These are phyloP conservation scores for Thinopyrum elongatum DNA, from an alignment of 176 grass and related monocot species.

Conservation along the genomic window DNA sequence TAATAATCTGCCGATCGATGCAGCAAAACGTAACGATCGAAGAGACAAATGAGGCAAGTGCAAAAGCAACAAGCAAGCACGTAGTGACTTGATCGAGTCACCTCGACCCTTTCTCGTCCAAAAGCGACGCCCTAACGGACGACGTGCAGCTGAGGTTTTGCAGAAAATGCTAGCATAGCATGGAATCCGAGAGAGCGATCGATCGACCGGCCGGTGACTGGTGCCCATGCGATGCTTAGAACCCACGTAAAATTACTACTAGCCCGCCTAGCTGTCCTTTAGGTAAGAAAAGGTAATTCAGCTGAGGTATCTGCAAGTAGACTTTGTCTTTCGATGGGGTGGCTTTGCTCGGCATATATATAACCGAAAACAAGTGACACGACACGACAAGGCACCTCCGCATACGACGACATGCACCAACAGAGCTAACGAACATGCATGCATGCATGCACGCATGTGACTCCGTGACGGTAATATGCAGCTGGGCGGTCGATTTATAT, in stretches of 20 bases:
- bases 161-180: slow-evolving; percentile 17
- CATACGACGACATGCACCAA: not conserved
- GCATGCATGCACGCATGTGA: not conserved
- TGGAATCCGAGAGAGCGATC: slow-evolving; percentile 23
- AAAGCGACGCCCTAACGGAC: slow-evolving; percentile 45
- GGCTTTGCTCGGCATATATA: not conserved
- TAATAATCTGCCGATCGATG: not conserved
- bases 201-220: not conserved
- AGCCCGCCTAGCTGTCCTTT: slow-evolving; percentile 13
- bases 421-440: not conserved
- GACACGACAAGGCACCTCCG: slow-evolving; percentile 34
- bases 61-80: slow-evolving; percentile 9
- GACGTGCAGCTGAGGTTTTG: slow-evolving; percentile 23
- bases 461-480: not conserved
- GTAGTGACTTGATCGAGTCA: slow-evolving; percentile 15
- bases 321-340: slow-evolving; percentile 23
- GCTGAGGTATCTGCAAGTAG: not conserved
- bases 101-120: slow-evolving; percentile 19
- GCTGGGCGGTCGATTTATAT: slow-evolving; percentile 19
- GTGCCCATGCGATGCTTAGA: slow-evolving; percentile 37
- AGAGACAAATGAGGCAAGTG: not conserved
- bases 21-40: not conserved
- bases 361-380: slow-evolving; percentile 5
- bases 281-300: not conserved
- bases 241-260: slow-evolving; percentile 31